phyloP scores from a whole-genome alignment of 768 basidiomycete genomes.

The Termitomyces sp. region DNA sequence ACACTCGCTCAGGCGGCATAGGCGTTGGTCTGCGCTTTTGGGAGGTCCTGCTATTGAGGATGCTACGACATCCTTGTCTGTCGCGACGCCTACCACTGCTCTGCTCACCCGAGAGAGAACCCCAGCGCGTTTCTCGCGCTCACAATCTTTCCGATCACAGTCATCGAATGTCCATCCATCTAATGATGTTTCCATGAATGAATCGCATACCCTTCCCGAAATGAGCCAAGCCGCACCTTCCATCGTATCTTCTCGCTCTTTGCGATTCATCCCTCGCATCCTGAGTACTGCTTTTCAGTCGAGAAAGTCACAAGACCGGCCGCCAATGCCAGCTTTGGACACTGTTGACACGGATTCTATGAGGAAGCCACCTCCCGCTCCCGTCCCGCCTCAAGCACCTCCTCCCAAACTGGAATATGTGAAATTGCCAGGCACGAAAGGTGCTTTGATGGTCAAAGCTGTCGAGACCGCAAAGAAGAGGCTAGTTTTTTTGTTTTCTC shows the following conservation, averaged over 20 bases:
- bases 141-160: slow-evolving; percentile 35
- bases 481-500: slow-evolving; percentile 26
- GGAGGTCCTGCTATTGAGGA: slow-evolving; percentile 19
- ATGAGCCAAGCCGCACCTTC: slow-evolving; percentile 18
- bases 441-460: slow-evolving; percentile 75
- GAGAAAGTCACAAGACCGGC: slow-evolving; percentile 55
- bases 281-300: slow-evolving; percentile 57
- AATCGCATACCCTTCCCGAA: slow-evolving; percentile 17
- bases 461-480: slow-evolving; percentile 91
- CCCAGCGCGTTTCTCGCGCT: slow-evolving; percentile 26
- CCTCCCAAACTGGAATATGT: slow-evolving; percentile 88
- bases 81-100: slow-evolving; percentile 16
- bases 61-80: slow-evolving; percentile 8
- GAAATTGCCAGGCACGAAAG: slow-evolving; percentile 88
- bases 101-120: slow-evolving; percentile 6
- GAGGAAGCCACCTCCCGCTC: slow-evolving; percentile 24
- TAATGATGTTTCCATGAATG: slow-evolving; percentile 16
- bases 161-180: slow-evolving; percentile 21
- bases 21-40: slow-evolving; percentile 71
- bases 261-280: slow-evolving; percentile 67
- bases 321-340: slow-evolving; percentile 29
- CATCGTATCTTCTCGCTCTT: slow-evolving; percentile 37
- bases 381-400: slow-evolving; percentile 44
- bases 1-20: slow-evolving; percentile 38
- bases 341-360: slow-evolving; percentile 34